Conservation (phyloP, 2,329 filamentous ascomycete genomes). For the Ophiognomonia clavigignenti-juglandacearum region DNA sequence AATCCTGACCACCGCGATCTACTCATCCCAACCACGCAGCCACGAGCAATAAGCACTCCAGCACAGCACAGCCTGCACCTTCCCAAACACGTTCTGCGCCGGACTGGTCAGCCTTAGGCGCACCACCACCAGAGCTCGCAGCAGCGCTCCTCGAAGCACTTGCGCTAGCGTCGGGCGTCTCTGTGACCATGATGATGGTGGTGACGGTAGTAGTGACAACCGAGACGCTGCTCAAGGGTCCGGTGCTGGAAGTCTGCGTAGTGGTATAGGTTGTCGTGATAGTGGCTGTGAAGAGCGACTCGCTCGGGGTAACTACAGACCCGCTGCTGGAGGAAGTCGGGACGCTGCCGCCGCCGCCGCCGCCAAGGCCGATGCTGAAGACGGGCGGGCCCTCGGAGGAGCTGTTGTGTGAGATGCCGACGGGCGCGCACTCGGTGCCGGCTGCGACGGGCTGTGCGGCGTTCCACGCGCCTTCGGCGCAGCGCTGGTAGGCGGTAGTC, state of each 20-base stretch:
- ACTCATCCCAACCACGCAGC: too few species aligned
- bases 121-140: too few species aligned
- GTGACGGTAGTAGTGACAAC: too few species aligned
- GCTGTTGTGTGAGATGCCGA: slow-evolving; percentile 33
- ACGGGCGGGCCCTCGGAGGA: slow-evolving; percentile 24
- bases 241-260: neutral
- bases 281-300: neutral
- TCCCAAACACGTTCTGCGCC: neutral
- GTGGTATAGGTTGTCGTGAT: neutral
- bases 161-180: too few species aligned
- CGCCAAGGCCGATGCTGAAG: neutral
- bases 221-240: neutral
- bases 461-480: slow-evolving; percentile 43
- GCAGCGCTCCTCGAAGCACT: too few species aligned
- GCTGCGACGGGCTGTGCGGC: slow-evolving; percentile 35
- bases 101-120: neutral
- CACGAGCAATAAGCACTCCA: too few species aligned
- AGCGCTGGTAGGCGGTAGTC: slow-evolving; percentile 43
- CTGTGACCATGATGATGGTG: too few species aligned
- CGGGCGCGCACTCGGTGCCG: slow-evolving; percentile 41
- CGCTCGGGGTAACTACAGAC: neutral
- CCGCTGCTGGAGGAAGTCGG: neutral
- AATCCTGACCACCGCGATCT: neutral
- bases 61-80: neutral
- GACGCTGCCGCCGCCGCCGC: neutral